phyloP scores from a whole-genome alignment of 2,329 filamentous ascomycete genomes.

The Simplicillium sp. region DNA sequence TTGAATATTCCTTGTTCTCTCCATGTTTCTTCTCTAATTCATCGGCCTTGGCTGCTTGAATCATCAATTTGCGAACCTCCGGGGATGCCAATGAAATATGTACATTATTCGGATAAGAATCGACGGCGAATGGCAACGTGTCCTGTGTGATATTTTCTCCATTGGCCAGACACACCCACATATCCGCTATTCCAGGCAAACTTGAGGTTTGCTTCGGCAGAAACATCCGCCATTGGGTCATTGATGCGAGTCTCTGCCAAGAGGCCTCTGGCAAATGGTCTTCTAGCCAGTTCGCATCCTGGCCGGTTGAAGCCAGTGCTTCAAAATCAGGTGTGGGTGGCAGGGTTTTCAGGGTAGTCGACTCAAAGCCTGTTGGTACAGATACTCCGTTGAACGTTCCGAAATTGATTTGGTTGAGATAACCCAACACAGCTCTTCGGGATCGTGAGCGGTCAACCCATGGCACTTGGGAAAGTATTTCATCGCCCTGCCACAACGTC shows the following conservation, averaged over 20 bases:
- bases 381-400: constrained; percentile 18
- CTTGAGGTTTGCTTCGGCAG: neutral
- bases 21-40: constrained; percentile 14
- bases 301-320: constrained; percentile 3
- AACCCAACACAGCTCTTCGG: constrained; percentile 19
- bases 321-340: constrained; percentile 11
- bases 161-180: constrained; percentile 54
- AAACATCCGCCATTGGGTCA: neutral
- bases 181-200: constrained; percentile 27
- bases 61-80: constrained; percentile 11
- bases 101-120: constrained; percentile 46
- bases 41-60: constrained; percentile 42
- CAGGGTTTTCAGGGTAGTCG: constrained; percentile 5
- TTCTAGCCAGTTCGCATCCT: constrained; percentile 10
- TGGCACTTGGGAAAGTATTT: constrained; percentile 15
- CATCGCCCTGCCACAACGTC: constrained; percentile 23
- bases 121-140: constrained; percentile 51
- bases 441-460: constrained; percentile 17
- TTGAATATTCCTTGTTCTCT: constrained; percentile 1
- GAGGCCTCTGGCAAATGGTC: constrained; percentile 1
- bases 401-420: constrained; percentile 20
- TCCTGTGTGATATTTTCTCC: constrained; percentile 52
- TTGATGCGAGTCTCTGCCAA: neutral
- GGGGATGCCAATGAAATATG: neutral
- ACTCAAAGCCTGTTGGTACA: constrained; percentile 15